phyloP scores from a whole-genome alignment of 139 green algal species.

The Yamagishiella unicocca region DNA sequence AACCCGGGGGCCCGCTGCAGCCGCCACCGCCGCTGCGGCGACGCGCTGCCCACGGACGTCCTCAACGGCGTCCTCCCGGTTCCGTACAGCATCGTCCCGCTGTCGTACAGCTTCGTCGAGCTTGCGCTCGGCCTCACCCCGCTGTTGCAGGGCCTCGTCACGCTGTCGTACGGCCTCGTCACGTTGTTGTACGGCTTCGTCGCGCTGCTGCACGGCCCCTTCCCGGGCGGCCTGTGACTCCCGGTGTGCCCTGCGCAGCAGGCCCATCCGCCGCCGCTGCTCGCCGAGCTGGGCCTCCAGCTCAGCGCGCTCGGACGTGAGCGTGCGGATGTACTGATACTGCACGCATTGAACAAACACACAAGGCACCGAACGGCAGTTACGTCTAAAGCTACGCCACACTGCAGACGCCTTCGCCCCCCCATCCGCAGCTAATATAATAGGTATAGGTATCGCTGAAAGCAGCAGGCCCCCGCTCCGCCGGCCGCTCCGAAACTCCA shows the following conservation, averaged over 20 bases:
- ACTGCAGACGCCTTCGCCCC: not conserved
- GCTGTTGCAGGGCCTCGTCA: not conserved
- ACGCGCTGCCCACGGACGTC: not conserved
- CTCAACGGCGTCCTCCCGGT: not conserved
- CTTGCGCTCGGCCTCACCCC: not conserved
- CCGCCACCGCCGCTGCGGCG: not conserved
- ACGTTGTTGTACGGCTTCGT: not conserved
- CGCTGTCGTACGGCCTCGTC: not conserved
- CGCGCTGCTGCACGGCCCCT: not conserved
- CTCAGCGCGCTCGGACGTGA: not conserved
- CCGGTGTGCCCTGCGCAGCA: not conserved
- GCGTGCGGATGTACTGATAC: not conserved
- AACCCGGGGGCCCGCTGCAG: constrained; percentile 23
- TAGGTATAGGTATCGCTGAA: no score
- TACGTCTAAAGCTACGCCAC: not conserved
- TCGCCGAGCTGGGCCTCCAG: not conserved
- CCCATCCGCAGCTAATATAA: not conserved
- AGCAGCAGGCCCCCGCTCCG: not conserved
- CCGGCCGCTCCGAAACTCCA: not conserved
- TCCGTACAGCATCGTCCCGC: not conserved
- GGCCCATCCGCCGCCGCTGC: not conserved
- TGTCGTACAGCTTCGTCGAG: not conserved
- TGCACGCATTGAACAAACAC: not conserved
- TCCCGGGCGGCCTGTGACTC: constrained; percentile 6
- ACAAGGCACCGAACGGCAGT: not conserved